Percentiles rank a stretch among this genome's conserved stretches.
phyloP scores from a whole-genome alignment of 148 eudicot species.

The Rhododendron ferrugineum region DNA sequence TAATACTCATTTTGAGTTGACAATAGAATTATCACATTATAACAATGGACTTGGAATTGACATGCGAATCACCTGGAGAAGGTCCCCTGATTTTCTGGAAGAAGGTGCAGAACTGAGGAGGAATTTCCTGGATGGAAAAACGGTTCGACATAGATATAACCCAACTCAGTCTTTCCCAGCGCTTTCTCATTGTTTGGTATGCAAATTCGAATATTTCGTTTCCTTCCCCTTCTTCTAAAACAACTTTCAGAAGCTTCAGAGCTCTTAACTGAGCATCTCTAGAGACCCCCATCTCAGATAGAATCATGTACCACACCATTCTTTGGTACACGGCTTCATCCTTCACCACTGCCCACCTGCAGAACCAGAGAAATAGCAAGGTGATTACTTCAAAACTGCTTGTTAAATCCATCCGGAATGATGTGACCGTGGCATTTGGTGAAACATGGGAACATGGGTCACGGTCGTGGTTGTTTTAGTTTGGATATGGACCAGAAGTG shows the following conservation, averaged over 20 bases:
- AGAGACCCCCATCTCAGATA: conserved; percentile 39
- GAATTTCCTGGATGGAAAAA: conserved; percentile 46
- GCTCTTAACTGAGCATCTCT: conserved; percentile 64
- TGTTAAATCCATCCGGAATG: neutral
- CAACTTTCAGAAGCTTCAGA: conserved; percentile 48
- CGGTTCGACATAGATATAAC: conserved; percentile 40
- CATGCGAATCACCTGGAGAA: conserved; percentile 52
- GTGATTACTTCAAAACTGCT: neutral
- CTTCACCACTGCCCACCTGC: conserved; percentile 75
- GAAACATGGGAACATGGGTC: neutral
- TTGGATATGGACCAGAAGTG: neutral
- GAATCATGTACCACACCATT: conserved; percentile 29
- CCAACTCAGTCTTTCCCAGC: conserved; percentile 39
- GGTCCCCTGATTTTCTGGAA: conserved; percentile 39
- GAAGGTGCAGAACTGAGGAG: conserved; percentile 51
- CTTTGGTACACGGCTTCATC: conserved; percentile 43
- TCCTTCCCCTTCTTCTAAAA: conserved; percentile 42
- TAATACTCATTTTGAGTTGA: neutral
- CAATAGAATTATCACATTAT: neutral
- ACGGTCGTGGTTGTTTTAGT: neutral
- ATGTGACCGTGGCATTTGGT: neutral
- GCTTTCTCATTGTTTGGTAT: conserved; percentile 35
- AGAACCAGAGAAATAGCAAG: neutral
- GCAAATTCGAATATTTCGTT: conserved; percentile 45
- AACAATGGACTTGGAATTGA: neutral